Evolutionary conservation across 768 basidiomycete genomes (phyloP).

Genomic region (Sarcodon aspratus): DNA sequence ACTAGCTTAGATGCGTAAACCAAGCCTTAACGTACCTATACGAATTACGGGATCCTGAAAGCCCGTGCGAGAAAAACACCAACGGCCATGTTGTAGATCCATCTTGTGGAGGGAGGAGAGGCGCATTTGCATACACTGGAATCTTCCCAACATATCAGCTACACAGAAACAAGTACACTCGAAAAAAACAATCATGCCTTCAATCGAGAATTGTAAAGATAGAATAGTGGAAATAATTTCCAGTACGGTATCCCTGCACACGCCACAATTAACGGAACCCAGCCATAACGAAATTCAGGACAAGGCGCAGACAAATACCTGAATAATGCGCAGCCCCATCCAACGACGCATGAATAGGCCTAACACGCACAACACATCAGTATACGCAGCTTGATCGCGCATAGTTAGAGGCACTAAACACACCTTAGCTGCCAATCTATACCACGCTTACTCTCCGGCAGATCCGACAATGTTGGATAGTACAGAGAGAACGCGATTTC

Average conservation of each 20-base stretch:
- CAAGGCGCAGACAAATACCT: background rate
- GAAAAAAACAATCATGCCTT: background rate
- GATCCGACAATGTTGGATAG: conserved; percentile 39
- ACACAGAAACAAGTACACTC: background rate
- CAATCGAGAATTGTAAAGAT: conserved; percentile 17
- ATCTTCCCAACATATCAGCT: conserved; percentile 1
- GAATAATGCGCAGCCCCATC: background rate
- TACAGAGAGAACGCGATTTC: conserved; percentile 56
- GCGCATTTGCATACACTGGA: conserved; percentile 8
- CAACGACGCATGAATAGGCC: background rate
- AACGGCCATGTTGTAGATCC: conserved; percentile 50
- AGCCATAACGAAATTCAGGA: background rate
- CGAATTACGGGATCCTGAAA: conserved; percentile 62
- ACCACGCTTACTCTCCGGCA: conserved; percentile 22
- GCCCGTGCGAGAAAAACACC: conserved; percentile 78
- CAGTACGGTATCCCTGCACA: background rate
- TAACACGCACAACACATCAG: background rate
- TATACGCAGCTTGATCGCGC: too few species aligned
- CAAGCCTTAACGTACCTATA: conserved; percentile 36
- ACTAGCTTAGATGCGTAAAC: background rate
- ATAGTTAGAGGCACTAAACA: conserved; percentile 7
- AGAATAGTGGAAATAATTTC: background rate
- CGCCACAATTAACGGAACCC: background rate
- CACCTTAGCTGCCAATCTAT: conserved; percentile 50
- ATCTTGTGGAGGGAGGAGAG: conserved; percentile 7